A percentile compares a stretch with the other conserved stretches of the same genome.
These are phyloP conservation scores for Clonostachys sp. DNA, from an alignment of 2,329 filamentous ascomycete genomes.

Conservation along the genomic window DNA sequence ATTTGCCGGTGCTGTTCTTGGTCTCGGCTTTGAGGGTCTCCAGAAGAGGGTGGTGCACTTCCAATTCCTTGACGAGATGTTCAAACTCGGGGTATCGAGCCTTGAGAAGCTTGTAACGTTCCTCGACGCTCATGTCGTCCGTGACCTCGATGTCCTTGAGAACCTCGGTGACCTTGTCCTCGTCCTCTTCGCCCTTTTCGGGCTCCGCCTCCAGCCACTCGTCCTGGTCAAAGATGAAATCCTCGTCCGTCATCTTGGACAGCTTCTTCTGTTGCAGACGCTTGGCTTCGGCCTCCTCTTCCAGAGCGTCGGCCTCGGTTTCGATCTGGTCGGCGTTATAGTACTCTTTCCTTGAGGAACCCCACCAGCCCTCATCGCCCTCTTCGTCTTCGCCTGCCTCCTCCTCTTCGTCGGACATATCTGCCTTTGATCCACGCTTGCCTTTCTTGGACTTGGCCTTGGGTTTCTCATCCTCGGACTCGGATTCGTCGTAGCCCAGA, in stretches of 20 bases:
- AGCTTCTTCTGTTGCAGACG: constrained; percentile 88
- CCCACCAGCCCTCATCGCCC: constrained; percentile 72
- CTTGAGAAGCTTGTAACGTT: constrained; percentile 71
- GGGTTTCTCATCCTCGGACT: constrained; percentile 28
- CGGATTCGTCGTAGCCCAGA: constrained; percentile 36
- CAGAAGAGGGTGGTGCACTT: constrained; percentile 65
- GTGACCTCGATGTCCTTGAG: constrained; percentile 79
- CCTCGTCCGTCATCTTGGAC: constrained; percentile 80
- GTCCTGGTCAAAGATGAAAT: constrained; percentile 88
- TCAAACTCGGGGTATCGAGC: constrained; percentile 90
- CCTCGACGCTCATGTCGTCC: constrained; percentile 70
- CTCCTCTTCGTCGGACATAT: constrained; percentile 44
- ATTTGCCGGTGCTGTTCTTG: constrained; percentile 42
- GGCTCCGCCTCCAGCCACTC: constrained; percentile 69
- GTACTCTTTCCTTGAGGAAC: constrained; percentile 81
- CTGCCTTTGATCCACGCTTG: constrained; percentile 28
- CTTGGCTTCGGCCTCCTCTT: constrained; percentile 88
- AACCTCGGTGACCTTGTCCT: constrained; percentile 75
- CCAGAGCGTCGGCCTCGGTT: constrained; percentile 66
- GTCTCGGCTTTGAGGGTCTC: constrained; percentile 53
- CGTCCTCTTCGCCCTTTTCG: constrained; percentile 46
- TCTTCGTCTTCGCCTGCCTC: constrained; percentile 47
- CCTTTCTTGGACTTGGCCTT: constrained; percentile 24
- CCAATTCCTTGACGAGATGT: constrained; percentile 74
- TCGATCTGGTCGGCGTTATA: constrained; percentile 79